Conservation (phyloP, 108 stramenopile species). For the Parietichytrium sp. region DNA sequence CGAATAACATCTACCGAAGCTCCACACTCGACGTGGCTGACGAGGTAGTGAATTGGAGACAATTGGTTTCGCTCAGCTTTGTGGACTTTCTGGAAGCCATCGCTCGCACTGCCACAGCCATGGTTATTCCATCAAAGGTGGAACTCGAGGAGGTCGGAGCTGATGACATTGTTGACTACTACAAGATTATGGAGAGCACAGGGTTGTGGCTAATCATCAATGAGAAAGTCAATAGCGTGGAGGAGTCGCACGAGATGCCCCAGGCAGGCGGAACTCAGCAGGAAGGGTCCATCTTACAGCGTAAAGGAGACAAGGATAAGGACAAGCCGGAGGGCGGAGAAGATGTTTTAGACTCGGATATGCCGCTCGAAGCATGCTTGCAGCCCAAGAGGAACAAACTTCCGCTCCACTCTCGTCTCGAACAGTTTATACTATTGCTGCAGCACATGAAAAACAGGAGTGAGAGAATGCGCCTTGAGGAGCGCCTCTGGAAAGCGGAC, state of each 20-base stretch:
- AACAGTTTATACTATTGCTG: background rate
- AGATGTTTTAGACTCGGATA: too few species aligned
- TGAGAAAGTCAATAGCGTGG: too few species aligned
- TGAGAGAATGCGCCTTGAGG: background rate
- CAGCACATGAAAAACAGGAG: background rate
- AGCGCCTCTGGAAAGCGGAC: background rate
- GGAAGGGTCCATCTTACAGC: too few species aligned
- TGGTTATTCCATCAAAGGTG: conserved; percentile 1
- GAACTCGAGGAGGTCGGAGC: conserved; percentile 35
- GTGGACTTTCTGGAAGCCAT: conserved; percentile 15
- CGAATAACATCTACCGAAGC: background rate
- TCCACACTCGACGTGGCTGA: conserved; percentile 23
- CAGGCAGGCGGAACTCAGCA: too few species aligned
- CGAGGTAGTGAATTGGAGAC: background rate
- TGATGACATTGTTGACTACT: conserved; percentile 3
- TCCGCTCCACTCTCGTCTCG: background rate
- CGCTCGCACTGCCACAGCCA: background rate
- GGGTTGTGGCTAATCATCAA: background rate
- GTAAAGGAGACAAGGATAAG: too few species aligned
- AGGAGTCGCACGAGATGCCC: too few species aligned
- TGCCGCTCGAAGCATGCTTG: too few species aligned
- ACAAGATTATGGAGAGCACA: conserved; percentile 38
- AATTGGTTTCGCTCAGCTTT: background rate
- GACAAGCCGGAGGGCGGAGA: too few species aligned
- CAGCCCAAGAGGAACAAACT: background rate